These are phyloP conservation scores for Fusarium mangiferae DNA, from an alignment of 2,329 filamentous ascomycete genomes.

Conservation along the genomic window DNA sequence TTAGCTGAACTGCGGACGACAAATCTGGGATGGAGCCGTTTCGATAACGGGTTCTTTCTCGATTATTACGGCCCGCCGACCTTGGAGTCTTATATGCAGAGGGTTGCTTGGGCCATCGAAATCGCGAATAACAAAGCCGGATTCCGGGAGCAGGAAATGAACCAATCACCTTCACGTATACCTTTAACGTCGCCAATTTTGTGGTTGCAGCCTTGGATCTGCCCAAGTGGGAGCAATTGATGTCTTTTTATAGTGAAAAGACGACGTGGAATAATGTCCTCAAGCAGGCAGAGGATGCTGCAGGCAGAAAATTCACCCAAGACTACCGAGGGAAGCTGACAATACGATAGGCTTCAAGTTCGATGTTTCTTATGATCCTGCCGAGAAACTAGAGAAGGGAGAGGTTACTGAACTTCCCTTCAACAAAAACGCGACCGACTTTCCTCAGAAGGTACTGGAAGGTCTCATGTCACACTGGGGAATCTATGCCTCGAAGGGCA, in stretches of 20 bases:
- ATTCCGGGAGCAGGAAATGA: background rate
- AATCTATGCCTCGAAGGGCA: background rate
- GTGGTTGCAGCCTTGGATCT: background rate
- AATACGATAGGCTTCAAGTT: background rate
- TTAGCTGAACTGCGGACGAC: background rate
- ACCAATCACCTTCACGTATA: background rate
- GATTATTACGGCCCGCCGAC: background rate
- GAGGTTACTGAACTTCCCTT: background rate
- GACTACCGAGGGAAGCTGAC: background rate
- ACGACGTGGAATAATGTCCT: background rate
- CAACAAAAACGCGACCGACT: background rate
- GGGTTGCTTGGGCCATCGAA: background rate
- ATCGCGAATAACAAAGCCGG: background rate
- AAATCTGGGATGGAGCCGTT: background rate
- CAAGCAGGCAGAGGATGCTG: background rate
- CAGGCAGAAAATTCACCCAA: background rate
- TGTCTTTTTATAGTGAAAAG: background rate
- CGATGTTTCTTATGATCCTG: background rate
- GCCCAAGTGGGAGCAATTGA: background rate
- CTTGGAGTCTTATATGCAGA: background rate
- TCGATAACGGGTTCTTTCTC: background rate
- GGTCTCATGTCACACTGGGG: background rate
- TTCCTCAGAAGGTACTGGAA: background rate
- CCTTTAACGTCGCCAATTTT: background rate
- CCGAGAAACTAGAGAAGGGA: background rate